Evolutionary conservation across 78 protist species (phyloP), one percentile per base, ranked within the genome.

Genomic region (Chrysochromulina tobinii): DNA sequence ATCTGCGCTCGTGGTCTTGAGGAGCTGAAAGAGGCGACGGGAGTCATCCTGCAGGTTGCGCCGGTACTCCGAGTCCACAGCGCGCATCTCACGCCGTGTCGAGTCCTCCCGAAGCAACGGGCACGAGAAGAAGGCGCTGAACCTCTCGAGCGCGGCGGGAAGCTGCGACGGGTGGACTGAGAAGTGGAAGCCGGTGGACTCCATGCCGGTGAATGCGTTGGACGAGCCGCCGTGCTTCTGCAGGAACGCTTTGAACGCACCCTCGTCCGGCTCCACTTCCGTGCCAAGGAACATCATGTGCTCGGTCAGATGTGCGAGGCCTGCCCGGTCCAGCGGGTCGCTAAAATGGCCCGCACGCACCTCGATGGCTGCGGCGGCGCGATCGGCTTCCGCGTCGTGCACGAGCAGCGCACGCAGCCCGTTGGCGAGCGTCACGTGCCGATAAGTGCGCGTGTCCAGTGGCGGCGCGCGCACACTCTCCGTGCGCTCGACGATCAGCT

Each of bases 221-320:
- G 90, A 61, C 55, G 9, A 1, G 75, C 98, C 98, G 53, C 96
- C 97, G 61, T 95, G 81, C 61, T 69, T 23, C 11, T 77, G 0
- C 9, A 96, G 88, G 93, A 54, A 95, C 38, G 48, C 50, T 50
- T 93, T 89, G 89, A 88, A 94, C 61, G 27, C 93, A 20, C 90
- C 87, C 89, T 96, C 96, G 12, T 69, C 61, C 9, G 96, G 96
- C 58, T 87, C 93, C 87, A 67, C 81, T 54, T 72, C 90, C 25
- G 91, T 92, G 58, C 98, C 98, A 88, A 96, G 66, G 90, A 95
- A 96, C 81, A 96, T 79, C 96, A 96, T 95, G 92, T 96, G 98
- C 93, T 96, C 98, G 54, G 53, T 73, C 91, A 96, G 88, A 89
- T 94, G 97, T 4, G 96, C 96, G 15, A 96, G 88, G 0, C 97